Base-by-base conservation (phyloP, 78 protist species). In the Salpingoeca rosetta region DNA sequence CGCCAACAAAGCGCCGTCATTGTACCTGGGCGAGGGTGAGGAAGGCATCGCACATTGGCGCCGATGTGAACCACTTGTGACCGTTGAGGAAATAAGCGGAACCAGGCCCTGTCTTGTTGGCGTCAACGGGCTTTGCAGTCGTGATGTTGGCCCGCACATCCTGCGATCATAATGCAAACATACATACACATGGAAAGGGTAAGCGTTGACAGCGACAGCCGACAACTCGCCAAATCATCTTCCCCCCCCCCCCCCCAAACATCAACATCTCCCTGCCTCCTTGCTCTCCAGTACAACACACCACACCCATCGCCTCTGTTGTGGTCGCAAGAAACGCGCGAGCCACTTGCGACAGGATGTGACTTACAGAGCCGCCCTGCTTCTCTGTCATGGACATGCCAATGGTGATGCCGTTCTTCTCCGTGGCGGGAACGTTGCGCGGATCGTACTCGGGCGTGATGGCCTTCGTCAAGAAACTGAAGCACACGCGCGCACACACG, bases 371-470 rank as follows among this genome's bases (percentile, higher is more conserved):
- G 10, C 88, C 88, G 22, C 82, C 89, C 36, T 87, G 89, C 76
- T 82, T 82, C 76, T 87, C 89, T 1, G 89, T 87, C 89, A 87
- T 87, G 83, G 83, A n/a, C 88, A 84, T 85, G 57, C 89, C 89
- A 42, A 57, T 2, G 35, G 57, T 81, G 26, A 81, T 45, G 38
- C 83, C 89, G 3, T 2, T 2, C 87, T 84, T 84, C 45, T 51
- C 56, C 24, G 3, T 7, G 28, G 41, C 65, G 72, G 82, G 85
- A 0, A 35, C 41, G 81, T 73, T 41, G 51, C 80, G 80, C 56
- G 40, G 31, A 81, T 86, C 89, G 74, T 86, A 86, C 42, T 41
- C 79, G n/a, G 31, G 17, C 38, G 26, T 45, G 35, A 26, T 45
- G 11, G 85, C 85, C 57, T 82, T 82, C n/a, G n/a, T n/a, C n/a